A percentile compares a stretch with the other conserved stretches of the same genome.
These are phyloP conservation scores for Yamadazyma atlantica DNA, from an alignment of 1,139 yeast species.

Conservation along the genomic window DNA sequence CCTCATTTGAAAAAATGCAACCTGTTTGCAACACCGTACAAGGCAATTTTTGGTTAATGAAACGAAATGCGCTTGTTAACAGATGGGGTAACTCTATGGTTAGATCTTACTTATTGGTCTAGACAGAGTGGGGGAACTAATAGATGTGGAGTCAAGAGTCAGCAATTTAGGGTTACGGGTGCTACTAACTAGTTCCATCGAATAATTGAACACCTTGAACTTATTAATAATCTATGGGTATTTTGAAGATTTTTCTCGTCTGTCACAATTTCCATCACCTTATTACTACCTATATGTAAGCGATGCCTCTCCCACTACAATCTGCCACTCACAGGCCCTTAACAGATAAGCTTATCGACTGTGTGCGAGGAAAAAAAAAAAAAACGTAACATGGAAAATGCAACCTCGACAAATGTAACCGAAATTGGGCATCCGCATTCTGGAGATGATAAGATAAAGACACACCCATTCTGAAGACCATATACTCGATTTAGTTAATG, in stretches of 20 bases:
- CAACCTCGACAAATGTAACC: constrained; percentile 1
- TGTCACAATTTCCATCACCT: too few species aligned
- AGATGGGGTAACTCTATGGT: not conserved
- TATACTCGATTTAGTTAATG: not conserved
- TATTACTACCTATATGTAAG: too few species aligned
- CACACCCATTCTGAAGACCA: not conserved
- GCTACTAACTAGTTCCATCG: too few species aligned
- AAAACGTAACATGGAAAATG: constrained; percentile 2
- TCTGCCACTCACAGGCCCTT: not conserved
- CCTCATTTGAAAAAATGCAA: not conserved
- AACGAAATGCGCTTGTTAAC: not conserved
- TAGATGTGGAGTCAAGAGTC: too few species aligned
- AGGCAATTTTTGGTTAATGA: not conserved
- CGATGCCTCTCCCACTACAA: too few species aligned
- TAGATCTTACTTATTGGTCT: too few species aligned
- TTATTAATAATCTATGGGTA: too few species aligned
- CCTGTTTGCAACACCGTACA: not conserved
- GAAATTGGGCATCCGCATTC: not conserved
- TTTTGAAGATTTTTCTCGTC: too few species aligned
- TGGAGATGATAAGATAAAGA: constrained; percentile 2
- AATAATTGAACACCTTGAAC: too few species aligned
- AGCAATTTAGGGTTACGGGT: too few species aligned
- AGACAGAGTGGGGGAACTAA: too few species aligned
- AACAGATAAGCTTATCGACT: not conserved
- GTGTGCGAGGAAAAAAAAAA: not conserved